phyloP scores from a whole-genome alignment of 139 green algal genomes.

The Pedinophyceae sp. region DNA sequence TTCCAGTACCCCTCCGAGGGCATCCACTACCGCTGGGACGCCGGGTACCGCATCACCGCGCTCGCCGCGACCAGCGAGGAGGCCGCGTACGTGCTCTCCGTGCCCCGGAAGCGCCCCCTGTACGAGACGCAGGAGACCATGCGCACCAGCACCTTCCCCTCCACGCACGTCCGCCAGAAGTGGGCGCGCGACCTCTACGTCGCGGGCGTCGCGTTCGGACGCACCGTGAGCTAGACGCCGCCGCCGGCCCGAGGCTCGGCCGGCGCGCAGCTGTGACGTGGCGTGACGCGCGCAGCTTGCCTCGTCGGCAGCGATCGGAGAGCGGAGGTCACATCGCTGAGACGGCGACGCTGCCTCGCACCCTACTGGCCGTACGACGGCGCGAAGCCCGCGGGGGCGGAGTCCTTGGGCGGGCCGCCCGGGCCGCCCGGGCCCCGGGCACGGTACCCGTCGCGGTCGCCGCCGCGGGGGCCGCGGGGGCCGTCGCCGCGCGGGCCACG shows the following conservation, averaged over 20 bases:
- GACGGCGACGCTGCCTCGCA: too few relatives aligned
- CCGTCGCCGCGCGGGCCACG: not conserved
- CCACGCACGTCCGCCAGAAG: constrained; percentile 48
- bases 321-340: too few relatives aligned
- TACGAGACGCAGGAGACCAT: constrained; percentile 50
- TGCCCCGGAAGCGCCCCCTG: constrained; percentile 29
- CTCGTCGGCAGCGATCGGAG: too few relatives aligned
- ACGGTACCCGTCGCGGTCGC: constrained; percentile 8
- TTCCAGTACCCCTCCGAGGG: constrained; percentile 67
- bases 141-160: constrained; percentile 33
- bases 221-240: constrained; percentile 27
- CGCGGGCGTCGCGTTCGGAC: constrained; percentile 28
- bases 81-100: constrained; percentile 53
- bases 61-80: constrained; percentile 51
- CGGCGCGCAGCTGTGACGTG: too few relatives aligned
- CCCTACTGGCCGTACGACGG: too few relatives aligned
- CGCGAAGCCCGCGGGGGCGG: too few relatives aligned
- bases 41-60: constrained; percentile 57
- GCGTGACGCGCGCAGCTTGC: too few relatives aligned
- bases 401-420: too few relatives aligned
- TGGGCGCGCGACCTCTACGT: constrained; percentile 54
- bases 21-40: constrained; percentile 62
- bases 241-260: too few relatives aligned
- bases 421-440: too few relatives aligned
- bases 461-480: not conserved